Conservation (phyloP, 495 filamentous ascomycete genomes). For the Penicillium ucsense region DNA sequence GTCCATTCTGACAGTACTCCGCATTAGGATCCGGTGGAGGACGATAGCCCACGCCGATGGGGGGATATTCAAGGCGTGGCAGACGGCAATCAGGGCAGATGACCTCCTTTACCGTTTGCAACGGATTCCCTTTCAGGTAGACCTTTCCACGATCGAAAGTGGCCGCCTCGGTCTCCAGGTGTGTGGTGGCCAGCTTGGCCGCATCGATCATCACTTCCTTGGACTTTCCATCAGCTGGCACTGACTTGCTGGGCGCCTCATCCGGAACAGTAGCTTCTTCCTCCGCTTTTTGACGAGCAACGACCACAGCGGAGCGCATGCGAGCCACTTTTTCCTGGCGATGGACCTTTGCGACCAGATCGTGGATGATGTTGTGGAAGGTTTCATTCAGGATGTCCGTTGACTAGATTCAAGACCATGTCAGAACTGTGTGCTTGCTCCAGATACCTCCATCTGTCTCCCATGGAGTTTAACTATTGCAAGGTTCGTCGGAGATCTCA, state of each 20-base stretch:
- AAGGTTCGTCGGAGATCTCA: background rate
- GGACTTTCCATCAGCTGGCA: slow-evolving; percentile 15
- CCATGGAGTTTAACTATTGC: too few relatives aligned
- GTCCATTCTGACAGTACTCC: slow-evolving; percentile 68
- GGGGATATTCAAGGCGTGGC: slow-evolving; percentile 53
- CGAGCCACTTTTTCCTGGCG: slow-evolving; percentile 66
- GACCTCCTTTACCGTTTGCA: slow-evolving; percentile 63
- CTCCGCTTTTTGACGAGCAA: slow-evolving; percentile 56
- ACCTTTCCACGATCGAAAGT: slow-evolving; percentile 65
- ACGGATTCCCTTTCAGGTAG: slow-evolving; percentile 63
- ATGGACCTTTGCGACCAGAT: slow-evolving; percentile 59
- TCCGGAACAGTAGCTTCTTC: slow-evolving; percentile 33
- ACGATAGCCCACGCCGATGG: slow-evolving; percentile 48
- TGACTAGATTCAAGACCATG: slow-evolving; percentile 17
- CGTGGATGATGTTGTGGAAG: slow-evolving; percentile 64
- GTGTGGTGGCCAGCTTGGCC: slow-evolving; percentile 31
- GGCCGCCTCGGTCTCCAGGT: slow-evolving; percentile 59
- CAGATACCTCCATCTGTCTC: too few relatives aligned
- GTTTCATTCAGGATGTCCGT: slow-evolving; percentile 55
- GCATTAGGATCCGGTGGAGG: slow-evolving; percentile 49
- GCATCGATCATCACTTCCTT: slow-evolving; percentile 29
- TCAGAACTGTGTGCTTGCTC: background rate
- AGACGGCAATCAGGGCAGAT: slow-evolving; percentile 56
- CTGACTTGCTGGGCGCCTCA: slow-evolving; percentile 24
- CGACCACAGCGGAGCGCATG: slow-evolving; percentile 61